Evolutionary conservation across 495 filamentous ascomycete species (phyloP), one percentile per base, ranked within the genome.

Genomic region (Daldinia grandis): DNA sequence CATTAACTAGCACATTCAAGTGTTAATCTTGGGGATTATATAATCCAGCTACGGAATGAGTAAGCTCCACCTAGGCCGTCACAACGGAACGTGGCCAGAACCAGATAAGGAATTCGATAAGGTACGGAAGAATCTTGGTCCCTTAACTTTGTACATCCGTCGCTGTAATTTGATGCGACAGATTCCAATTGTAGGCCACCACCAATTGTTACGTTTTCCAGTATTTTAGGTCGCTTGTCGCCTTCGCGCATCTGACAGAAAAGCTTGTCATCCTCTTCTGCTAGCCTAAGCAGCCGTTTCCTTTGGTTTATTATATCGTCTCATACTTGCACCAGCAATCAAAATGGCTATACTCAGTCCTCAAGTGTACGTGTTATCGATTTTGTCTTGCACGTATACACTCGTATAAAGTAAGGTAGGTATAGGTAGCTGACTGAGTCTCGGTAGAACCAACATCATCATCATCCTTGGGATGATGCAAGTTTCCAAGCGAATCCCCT

Each of bases 401-500:
- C 31, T 12, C 21, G 54, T 35, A 8, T 27, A 40, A 21, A 12
- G 12, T 30, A 33, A n/a, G n/a, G n/a, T n/a, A n/a, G n/a, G n/a
- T n/a, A n/a, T n/a, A n/a, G n/a, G 24, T 53, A 55, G 44, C 62
- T 75, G 60, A 77, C 66, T 25, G 53, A 74, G 58, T 9, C 14
- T 66, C 44, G 70, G 69, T 79, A 97, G 94, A 71, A 96, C 93
- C 71, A 97, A 97, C 85, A 84, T 97, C 80, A 85, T 92, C 80
- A 92, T 97, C 87, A 94, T 97, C 81, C 88, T 97, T 72, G 92
- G 92, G 75, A 93, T 98, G 90, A 98, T 98, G 94, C 95, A 98
- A 84, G 87, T 94, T 62, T 90, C 95, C 64, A 99, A 99, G 87
- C 92, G 90, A 84, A 89, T 99, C 58, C 93, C 93, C 50, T 97